These are phyloP conservation scores for Nakazawaea anatomiae DNA, from an alignment of 805 yeast species.

Conservation along the genomic window DNA sequence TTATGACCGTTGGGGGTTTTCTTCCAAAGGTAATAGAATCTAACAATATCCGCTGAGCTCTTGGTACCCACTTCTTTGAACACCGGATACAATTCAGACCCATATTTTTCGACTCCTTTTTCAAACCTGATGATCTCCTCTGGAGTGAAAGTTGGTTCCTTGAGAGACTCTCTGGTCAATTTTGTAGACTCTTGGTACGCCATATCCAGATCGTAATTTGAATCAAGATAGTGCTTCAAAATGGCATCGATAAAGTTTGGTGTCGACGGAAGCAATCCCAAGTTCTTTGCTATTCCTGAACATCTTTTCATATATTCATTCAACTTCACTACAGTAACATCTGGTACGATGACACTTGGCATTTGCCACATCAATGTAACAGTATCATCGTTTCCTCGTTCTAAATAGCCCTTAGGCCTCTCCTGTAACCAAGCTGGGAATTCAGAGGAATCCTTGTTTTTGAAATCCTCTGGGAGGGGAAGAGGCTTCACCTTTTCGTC, in stretches of 20 bases:
- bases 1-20: slow-evolving; percentile 68
- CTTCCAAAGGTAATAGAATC: slow-evolving; percentile 90
- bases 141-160: slow-evolving; percentile 69
- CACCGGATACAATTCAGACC: slow-evolving; percentile 76
- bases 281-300: slow-evolving; percentile 45
- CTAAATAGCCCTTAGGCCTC: slow-evolving; percentile 74
- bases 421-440: slow-evolving; percentile 76
- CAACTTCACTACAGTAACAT: slow-evolving; percentile 18
- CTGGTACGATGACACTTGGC: slow-evolving; percentile 19
- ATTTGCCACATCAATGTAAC: slow-evolving; percentile 63
- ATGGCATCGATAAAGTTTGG: slow-evolving; percentile 82
- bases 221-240: slow-evolving; percentile 45
- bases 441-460: slow-evolving; percentile 34
- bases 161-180: slow-evolving; percentile 52
- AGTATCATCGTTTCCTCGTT: slow-evolving; percentile 74
- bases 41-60: slow-evolving; percentile 69
- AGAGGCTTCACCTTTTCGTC: slow-evolving; percentile 20
- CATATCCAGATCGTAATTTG: slow-evolving; percentile 40
- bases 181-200: slow-evolving; percentile 42
- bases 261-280: slow-evolving; percentile 54
- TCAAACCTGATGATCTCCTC: slow-evolving; percentile 69
- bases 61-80: slow-evolving; percentile 68
- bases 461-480: slow-evolving; percentile 42
- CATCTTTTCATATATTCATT: slow-evolving; percentile 54
- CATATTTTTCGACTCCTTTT: slow-evolving; percentile 62